Base-by-base conservation (phyloP, 2,329 filamentous ascomycete genomes). In the Thyridium curvatum region DNA sequence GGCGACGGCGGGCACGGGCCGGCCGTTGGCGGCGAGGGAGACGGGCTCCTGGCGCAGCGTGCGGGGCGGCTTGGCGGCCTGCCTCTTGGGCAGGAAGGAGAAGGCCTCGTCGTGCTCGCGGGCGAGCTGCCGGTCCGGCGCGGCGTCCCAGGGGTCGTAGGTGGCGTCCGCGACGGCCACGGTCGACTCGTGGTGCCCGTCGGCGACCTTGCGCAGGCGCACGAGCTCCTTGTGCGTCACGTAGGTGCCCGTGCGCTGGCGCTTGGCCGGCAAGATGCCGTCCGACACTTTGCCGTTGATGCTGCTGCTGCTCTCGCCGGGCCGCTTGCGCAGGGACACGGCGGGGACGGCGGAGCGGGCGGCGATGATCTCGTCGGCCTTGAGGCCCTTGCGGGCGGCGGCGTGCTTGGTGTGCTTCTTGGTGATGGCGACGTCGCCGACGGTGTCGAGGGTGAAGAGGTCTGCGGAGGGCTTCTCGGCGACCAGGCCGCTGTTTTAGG, bases 351-450 rank as follows among this genome's bases (percentile, higher is more conserved):
- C 82, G 29, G 90, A 96, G 45, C 93, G 82, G 53, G 82, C 74
- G 21, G 84, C 82, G 51, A 98, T 81, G 47, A 98, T 97, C 57
- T 97, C 86, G 58, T 98, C 91, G 46, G 83, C 82, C 63, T 88
- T 94, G 49, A 98, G 77, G 5, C 76, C 73, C 66, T 94, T 96
- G 57, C 82, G 78, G 47, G 70, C 66, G 56, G 29, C 44, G 37
- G 38, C 37, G 35, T 45, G 46, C 45, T 78, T 71, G 52, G 79
- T 72, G 45, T 75, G 65, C 55, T 81, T 84, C 53, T 72, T 73
- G 40, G 77, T 69, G 44, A 89, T 77, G 38, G 74, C 67, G 35
- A 71, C 64, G 52, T 89, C 83, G 44, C 90, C 87, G 35, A 71
- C 70, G 2, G 79, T 79, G 57, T 97, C 93, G 54, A 96, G 65